A percentile compares a stretch with the other conserved stretches of the same genome.
These are phyloP conservation scores for Hippophae rhamnoides DNA, from an alignment of 306 rosid species.

Conservation along the genomic window DNA sequence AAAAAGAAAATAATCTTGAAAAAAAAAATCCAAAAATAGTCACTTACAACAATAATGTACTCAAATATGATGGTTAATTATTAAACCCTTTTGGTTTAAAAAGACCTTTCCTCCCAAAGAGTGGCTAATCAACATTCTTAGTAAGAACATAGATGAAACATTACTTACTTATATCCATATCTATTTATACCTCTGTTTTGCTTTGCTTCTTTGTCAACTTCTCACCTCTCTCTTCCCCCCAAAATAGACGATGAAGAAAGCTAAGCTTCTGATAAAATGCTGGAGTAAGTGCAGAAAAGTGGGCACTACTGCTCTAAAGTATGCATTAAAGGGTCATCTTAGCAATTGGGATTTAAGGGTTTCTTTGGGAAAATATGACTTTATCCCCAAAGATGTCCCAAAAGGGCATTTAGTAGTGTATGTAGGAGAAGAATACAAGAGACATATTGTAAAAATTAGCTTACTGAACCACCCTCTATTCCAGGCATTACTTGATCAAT, in stretches of 20 bases:
- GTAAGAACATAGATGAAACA: neutral
- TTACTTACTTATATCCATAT: neutral
- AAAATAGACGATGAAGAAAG: conserved; percentile 4
- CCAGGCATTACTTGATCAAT: conserved; percentile 40
- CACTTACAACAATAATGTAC: neutral
- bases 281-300: conserved; percentile 20
- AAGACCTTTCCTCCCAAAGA: neutral
- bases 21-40: neutral
- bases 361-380: conserved; percentile 4
- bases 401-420: conserved; percentile 61
- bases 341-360: conserved; percentile 13
- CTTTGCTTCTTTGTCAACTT: neutral
- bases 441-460: conserved; percentile 46
- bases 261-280: conserved; percentile 14
- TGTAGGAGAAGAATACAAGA: conserved; percentile 57
- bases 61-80: too few species aligned
- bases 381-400: conserved; percentile 56
- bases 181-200: conserved; percentile 4
- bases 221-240: neutral
- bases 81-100: neutral
- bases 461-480: conserved; percentile 48
- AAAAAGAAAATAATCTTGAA: neutral
- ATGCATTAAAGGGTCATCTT: conserved; percentile 12
- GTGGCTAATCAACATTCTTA: neutral
- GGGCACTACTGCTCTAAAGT: conserved; percentile 12